These are phyloP conservation scores for Aspergillus transmontanensis DNA, from an alignment of 2,329 filamentous ascomycete genomes.

Conservation along the genomic window DNA sequence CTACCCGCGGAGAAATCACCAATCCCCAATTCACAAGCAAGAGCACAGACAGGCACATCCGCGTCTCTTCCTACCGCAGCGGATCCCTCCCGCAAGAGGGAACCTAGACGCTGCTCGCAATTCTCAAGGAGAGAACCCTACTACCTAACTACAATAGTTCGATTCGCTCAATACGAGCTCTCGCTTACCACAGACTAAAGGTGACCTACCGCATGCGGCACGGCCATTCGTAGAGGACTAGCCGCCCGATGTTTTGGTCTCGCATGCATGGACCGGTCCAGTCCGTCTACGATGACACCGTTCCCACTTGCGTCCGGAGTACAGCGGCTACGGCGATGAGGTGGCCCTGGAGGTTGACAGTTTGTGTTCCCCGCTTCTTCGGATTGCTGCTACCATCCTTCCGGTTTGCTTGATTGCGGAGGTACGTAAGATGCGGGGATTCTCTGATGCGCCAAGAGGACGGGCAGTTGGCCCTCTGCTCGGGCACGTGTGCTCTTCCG, in stretches of 20 bases:
- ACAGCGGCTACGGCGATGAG: not conserved
- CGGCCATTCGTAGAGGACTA: not conserved
- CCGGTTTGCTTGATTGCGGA: slow-evolving; percentile 6
- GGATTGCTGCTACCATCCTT: not conserved
- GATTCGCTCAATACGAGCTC: not conserved
- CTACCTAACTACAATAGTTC: too few relatives aligned
- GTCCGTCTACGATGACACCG: not conserved
- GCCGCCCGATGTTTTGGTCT: not conserved
- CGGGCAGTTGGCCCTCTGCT: not conserved
- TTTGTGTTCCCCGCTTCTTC: slow-evolving; percentile 2
- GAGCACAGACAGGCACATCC: slow-evolving; percentile 10
- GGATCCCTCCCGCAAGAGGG: not conserved
- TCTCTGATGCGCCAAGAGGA: slow-evolving; percentile 2
- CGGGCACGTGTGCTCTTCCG: not conserved
- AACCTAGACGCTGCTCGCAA: not conserved
- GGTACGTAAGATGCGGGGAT: slow-evolving; percentile 11
- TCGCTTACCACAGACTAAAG: not conserved
- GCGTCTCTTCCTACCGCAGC: not conserved
- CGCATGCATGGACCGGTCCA: slow-evolving; percentile 11
- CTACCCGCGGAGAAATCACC: too few relatives aligned
- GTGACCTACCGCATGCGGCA: not conserved
- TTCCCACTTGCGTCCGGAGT: not conserved
- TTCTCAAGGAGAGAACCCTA: not conserved
- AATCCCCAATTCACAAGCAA: not conserved
- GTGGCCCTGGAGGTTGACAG: not conserved